phyloP scores from a whole-genome alignment of 257 asterid genomes.

The Solanum verrucosum region DNA sequence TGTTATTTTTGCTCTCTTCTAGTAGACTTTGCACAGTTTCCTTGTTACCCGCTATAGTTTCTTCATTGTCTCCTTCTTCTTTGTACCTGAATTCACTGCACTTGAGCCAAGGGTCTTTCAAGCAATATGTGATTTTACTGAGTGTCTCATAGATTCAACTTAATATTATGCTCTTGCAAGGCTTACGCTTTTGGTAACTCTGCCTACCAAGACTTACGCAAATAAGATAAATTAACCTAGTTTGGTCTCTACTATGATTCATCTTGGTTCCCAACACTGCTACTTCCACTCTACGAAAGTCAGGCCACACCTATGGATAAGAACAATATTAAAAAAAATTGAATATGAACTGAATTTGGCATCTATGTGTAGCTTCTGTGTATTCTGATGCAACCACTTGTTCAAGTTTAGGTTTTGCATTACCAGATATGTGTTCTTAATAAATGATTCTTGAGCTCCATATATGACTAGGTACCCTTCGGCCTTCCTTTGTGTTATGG shows the following conservation, averaged over 20 bases:
- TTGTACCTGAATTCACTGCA: not conserved
- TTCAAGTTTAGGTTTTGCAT: not conserved
- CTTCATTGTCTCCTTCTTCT: not conserved
- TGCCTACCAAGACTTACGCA: not conserved
- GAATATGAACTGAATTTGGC: not conserved
- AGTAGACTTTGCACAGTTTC: not conserved
- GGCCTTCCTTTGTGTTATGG: not conserved
- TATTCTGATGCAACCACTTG: not conserved
- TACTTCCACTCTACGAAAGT: not conserved
- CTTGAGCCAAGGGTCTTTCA: not conserved
- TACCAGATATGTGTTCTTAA: not conserved
- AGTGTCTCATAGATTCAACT: not conserved
- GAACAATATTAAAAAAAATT: not conserved
- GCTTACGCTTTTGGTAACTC: not conserved
- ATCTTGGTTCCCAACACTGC: not conserved
- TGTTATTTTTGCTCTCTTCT: not conserved
- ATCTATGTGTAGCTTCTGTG: not conserved
- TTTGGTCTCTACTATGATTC: not conserved
- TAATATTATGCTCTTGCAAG: not conserved
- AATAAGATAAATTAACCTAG: not conserved
- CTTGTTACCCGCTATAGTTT: not conserved
- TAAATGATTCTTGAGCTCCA: not conserved
- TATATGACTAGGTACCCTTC: not conserved
- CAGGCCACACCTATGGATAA: not conserved
- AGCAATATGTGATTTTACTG: not conserved